Conservation (phyloP, 345 rosid species). For the Boechera stricta region DNA sequence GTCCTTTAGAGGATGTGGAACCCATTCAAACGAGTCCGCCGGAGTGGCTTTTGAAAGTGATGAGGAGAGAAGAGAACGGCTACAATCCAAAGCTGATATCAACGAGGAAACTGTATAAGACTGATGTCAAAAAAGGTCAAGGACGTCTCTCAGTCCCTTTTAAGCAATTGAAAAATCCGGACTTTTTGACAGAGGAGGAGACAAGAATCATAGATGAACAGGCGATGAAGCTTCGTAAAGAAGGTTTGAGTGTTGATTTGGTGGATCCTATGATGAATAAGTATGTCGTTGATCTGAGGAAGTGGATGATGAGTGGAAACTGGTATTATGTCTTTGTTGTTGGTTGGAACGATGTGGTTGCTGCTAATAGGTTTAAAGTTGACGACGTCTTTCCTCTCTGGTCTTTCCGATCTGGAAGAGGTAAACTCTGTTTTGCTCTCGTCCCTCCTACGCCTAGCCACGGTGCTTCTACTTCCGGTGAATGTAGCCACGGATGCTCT, state of each 20-base stretch:
- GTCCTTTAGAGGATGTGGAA: background rate
- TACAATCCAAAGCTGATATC: constrained; percentile 17
- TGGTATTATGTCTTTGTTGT: background rate
- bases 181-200: constrained; percentile 20
- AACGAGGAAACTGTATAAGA: background rate
- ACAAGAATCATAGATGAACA: background rate
- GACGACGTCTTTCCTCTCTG: background rate
- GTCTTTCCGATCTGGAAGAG: constrained; percentile 29
- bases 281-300: constrained; percentile 23
- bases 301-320: background rate
- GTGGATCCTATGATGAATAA: background rate
- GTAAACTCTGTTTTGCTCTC: constrained; percentile 14
- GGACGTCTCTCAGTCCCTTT: constrained; percentile 26
- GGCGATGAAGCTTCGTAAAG: background rate
- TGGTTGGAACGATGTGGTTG: constrained; percentile 30
- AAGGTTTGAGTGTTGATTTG: constrained; percentile 14
- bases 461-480: background rate
- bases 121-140: background rate
- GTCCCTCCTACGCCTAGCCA: background rate
- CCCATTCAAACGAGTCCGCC: background rate
- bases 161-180: background rate
- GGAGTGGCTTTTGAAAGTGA: constrained; percentile 5
- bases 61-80: background rate
- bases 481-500: constrained; percentile 6
- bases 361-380: background rate